phyloP scores from a whole-genome alignment of 2,329 filamentous ascomycete species.

The Clarireedia monteithiana region DNA sequence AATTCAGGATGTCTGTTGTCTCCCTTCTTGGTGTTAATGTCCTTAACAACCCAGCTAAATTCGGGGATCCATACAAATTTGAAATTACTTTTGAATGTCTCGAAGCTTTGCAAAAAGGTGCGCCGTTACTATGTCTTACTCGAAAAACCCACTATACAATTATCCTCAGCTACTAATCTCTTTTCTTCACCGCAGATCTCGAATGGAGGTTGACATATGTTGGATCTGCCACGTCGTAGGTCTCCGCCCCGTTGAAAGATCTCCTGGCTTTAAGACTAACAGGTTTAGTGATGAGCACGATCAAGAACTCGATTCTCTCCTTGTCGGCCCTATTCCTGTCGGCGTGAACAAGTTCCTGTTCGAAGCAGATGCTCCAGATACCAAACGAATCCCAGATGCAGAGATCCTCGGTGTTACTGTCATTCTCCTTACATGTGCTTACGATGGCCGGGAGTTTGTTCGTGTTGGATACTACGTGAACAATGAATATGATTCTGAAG shows the following conservation, averaged over 20 bases:
- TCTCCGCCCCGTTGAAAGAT: conserved; percentile 20
- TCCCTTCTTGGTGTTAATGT: conserved; percentile 93
- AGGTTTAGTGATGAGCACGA: conserved; percentile 61
- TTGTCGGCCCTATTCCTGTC: conserved; percentile 94
- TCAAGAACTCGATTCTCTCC: conserved; percentile 93
- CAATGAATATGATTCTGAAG: conserved; percentile 94
- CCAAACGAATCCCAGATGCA: conserved; percentile 81
- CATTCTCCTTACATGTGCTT: conserved; percentile 90
- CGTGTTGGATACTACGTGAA: conserved; percentile 99
- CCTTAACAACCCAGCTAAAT: conserved; percentile 92
- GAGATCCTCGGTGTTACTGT: conserved; percentile 97
- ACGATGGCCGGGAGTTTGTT: conserved; percentile 94
- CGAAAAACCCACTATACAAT: background rate
- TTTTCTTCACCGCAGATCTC: conserved; percentile 54
- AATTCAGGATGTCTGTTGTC: conserved; percentile 77
- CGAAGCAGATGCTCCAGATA: conserved; percentile 87
- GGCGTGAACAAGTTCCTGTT: conserved; percentile 99
- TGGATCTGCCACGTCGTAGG: conserved; percentile 93
- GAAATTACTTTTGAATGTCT: conserved; percentile 99
- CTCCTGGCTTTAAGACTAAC: conserved; percentile 9
- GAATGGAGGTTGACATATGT: conserved; percentile 99
- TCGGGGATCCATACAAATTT: conserved; percentile 88
- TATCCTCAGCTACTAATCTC: conserved; percentile 15
- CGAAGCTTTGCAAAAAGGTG: conserved; percentile 88
- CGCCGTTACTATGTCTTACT: conserved; percentile 11